Evolutionary conservation across 331 rosid species (phyloP), one percentile per base, ranked within the genome.

Genomic region (Malus hybrid): DNA sequence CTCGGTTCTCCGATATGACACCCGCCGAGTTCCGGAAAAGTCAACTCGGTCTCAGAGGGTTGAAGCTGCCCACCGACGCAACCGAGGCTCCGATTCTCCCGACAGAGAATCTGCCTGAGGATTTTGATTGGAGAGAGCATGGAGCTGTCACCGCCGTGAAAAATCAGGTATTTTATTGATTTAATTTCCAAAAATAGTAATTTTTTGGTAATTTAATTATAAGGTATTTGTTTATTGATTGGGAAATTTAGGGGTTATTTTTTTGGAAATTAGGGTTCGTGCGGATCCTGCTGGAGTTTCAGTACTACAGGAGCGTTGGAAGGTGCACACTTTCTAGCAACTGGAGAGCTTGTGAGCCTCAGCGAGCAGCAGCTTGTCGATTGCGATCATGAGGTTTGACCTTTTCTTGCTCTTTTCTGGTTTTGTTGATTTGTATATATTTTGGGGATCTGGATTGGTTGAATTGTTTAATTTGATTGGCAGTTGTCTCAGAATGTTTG

Each of bases 201-300:
- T 1, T 63, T 13, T 8, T 0, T 22, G 22, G 20, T 2, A 8
- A 42, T 67, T 61, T 7, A 7, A 4, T 52, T 48, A 20, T 15
- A 42, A 42, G 46, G 42, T 29, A 16, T 1, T 62, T 79, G 33
- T n/a, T 67, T 67, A n/a, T 7, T 70, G 69, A 36, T 28, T 65
- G 69, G 28, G 29, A 65, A 65, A 11, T 52, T 33, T 28, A 44
- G 34, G 6, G 48, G 3, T 42, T 42, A 10, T 29, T 68, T 16
- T 77, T 66, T 78, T 34, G 62, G 64, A 48, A 80, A 78, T 72
- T 72, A 94, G 99, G 97, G 97, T 32, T 90, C 97, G 4, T 94
- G 99, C 73, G 99, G 99, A 60, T 94, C 99, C 0, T 94, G 99
- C 86, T 92, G 99, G 97, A 94, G 99, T 81, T 94, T 94, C 85